phyloP scores from a whole-genome alignment of 305 asterid species.

The Fraxinus floribunda region DNA sequence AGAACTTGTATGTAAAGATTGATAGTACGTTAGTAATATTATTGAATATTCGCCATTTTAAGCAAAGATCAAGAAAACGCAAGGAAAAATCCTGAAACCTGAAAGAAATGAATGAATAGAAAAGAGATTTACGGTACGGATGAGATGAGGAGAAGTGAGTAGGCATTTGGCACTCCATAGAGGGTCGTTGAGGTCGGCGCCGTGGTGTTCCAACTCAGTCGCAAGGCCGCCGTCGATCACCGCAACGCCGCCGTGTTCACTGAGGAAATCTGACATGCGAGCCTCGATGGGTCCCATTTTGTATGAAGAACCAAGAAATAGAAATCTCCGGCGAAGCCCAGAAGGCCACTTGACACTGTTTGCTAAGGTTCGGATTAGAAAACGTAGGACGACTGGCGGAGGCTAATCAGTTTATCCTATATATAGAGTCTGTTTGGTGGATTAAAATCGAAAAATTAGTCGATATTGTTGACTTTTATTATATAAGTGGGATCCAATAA shows the following conservation, averaged over 20 bases:
- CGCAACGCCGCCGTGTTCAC: conserved; percentile 66
- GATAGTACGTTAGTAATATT: not conserved
- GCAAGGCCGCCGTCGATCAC: conserved; percentile 95
- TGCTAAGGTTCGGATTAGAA: not conserved
- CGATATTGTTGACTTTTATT: no score
- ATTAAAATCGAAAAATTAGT: no score
- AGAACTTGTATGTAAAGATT: not conserved
- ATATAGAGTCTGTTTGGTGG: no score
- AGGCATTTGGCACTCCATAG: conserved; percentile 97
- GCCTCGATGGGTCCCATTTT: conserved; percentile 35
- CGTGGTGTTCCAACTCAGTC: conserved; percentile 89
- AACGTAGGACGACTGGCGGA: not conserved
- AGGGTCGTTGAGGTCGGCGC: conserved; percentile 86
- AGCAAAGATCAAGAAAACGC: not conserved
- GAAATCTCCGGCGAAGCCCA: conserved; percentile 7
- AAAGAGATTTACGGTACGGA: conserved; percentile 52
- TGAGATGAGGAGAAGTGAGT: conserved; percentile 76
- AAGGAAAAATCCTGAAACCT: not conserved
- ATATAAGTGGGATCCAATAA: no score
- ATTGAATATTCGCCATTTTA: not conserved
- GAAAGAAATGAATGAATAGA: not conserved
- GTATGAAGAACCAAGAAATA: conserved; percentile 1
- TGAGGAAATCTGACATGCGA: conserved; percentile 57
- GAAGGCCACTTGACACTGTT: conserved; percentile 8
- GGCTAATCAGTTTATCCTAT: not conserved